These are phyloP conservation scores for Dioscorea cayenensis DNA, from an alignment of 116 monocot species.

Conservation along the genomic window DNA sequence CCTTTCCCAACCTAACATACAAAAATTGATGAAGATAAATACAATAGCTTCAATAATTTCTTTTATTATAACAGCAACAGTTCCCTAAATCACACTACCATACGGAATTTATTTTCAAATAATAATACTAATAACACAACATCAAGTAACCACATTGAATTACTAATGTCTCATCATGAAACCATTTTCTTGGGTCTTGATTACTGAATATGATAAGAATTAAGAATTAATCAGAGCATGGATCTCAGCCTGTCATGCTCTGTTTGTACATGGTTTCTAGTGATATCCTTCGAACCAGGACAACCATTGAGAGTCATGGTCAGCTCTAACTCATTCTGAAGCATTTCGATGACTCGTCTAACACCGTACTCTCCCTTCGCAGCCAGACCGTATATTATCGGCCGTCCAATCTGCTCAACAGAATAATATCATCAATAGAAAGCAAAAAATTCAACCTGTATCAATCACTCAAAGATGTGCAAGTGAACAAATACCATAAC, in stretches of 20 bases:
- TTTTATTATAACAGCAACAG: no score
- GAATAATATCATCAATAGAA: background rate
- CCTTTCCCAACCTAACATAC: no score
- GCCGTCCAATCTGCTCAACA: conserved; percentile 46
- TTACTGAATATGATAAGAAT: no score
- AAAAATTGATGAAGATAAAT: no score
- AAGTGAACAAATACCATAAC: conserved; percentile 34
- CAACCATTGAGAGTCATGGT: conserved; percentile 63
- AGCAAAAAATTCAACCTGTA: no score
- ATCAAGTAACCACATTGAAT: no score
- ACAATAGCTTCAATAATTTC: no score
- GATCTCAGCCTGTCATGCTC: conserved; percentile 33
- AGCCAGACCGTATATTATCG: conserved; percentile 57
- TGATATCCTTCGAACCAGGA: conserved; percentile 37
- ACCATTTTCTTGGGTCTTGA: no score
- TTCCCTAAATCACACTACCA: no score
- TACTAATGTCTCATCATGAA: no score
- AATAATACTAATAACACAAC: no score
- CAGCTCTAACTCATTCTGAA: conserved; percentile 55
- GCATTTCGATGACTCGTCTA: conserved; percentile 47
- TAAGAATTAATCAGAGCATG: conserved; percentile 16
- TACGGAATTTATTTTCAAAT: no score
- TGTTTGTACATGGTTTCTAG: conserved; percentile 48
- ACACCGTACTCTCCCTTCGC: conserved; percentile 55
- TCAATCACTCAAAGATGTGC: background rate